A percentile compares a stretch with the other conserved stretches of the same genome.
Evolutionary conservation across 1,284 basidiomycete genomes (phyloP).

Genomic region (Cystobasidium sp.): DNA sequence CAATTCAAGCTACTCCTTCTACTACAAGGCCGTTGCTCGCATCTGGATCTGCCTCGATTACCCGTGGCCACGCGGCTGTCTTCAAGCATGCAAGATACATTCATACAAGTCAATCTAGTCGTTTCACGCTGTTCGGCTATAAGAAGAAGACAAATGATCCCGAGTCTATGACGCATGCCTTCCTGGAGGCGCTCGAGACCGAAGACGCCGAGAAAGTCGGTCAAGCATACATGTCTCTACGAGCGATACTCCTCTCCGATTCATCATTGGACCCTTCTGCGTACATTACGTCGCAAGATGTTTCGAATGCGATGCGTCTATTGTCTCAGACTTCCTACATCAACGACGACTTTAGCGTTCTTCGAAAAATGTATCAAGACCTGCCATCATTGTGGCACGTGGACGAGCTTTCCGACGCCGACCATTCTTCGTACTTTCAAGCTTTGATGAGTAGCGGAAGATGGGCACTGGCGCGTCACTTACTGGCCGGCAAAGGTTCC

Average conservation of each 20-base stretch:
- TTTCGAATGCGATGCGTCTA: conserved; percentile 44
- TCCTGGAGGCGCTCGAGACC: conserved; percentile 18
- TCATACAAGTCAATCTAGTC: neutral
- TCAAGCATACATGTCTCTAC: conserved; percentile 19
- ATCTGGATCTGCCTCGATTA: neutral
- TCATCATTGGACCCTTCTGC: conserved; percentile 6
- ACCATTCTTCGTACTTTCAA: conserved; percentile 43
- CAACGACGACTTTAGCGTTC: conserved; percentile 36
- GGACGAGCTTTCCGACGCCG: conserved; percentile 23
- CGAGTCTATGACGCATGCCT: neutral
- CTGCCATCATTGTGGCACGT: conserved; percentile 27
- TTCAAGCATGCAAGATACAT: conserved; percentile 13
- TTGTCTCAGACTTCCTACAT: conserved; percentile 43
- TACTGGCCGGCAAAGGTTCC: no score
- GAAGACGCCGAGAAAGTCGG: conserved; percentile 10
- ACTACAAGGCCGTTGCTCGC: neutral
- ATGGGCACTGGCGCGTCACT: neutral
- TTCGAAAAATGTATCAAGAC: conserved; percentile 48
- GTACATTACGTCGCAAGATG: conserved; percentile 13
- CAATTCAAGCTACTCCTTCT: neutral
- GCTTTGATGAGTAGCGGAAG: conserved; percentile 40
- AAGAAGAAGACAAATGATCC: conserved; percentile 2
- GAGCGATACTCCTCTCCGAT: conserved; percentile 2
- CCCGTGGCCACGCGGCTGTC: neutral
- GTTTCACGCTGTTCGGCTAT: conserved; percentile 31